These are phyloP conservation scores for Hypoxylon rubiginosum DNA, from an alignment of 2,329 filamentous ascomycete species.

Conservation along the genomic window DNA sequence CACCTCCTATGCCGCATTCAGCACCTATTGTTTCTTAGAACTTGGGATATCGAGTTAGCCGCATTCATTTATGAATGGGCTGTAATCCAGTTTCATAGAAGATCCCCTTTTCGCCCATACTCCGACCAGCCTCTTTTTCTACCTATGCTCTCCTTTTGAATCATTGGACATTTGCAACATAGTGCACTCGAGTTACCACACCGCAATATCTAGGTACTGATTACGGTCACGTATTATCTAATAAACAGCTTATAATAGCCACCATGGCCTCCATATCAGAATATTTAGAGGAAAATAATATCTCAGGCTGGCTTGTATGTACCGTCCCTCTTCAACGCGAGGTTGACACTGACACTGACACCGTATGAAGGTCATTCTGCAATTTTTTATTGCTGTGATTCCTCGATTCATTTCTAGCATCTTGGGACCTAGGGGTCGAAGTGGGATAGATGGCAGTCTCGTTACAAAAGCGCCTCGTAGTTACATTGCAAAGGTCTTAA, in stretches of 20 bases:
- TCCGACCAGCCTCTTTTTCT: not conserved
- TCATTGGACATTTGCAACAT: not conserved
- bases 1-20: constrained; percentile 9
- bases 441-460: not conserved
- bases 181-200: not conserved
- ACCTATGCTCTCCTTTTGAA: not conserved
- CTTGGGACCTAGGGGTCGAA: constrained; percentile 2
- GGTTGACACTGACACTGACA: not conserved
- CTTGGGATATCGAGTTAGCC: not conserved
- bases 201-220: too few species aligned
- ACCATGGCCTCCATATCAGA: not conserved
- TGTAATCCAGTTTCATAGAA: not conserved
- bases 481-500: not conserved
- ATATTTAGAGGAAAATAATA: not conserved
- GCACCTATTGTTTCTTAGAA: not conserved
- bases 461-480: not conserved
- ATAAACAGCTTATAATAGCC: not conserved
- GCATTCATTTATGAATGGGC: not conserved
- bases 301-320: constrained; percentile 9
- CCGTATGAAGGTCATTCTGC: not conserved
- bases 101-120: not conserved
- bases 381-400: constrained; percentile 4
- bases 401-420: not conserved
- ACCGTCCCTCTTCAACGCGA: not conserved
- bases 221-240: not conserved